phyloP scores from a whole-genome alignment of 2,329 filamentous ascomycete genomes.

The Shiraia sp. region DNA sequence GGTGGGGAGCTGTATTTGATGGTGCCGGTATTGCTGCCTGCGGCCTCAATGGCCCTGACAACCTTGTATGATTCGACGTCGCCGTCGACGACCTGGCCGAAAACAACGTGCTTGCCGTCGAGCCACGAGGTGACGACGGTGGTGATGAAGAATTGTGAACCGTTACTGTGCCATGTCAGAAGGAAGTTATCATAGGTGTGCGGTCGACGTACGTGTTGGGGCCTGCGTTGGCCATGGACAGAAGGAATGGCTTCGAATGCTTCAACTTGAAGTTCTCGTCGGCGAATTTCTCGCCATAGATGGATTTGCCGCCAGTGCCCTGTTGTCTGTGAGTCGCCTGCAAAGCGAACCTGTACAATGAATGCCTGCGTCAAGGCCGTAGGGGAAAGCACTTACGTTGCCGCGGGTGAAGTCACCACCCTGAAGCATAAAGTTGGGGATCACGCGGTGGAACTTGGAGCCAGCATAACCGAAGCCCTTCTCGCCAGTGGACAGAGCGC shows the following conservation, averaged over 20 bases:
- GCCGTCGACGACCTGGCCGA: constrained; percentile 69
- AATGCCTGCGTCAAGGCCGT: neutral
- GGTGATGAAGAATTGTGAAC: constrained; percentile 75
- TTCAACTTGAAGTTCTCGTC: constrained; percentile 86
- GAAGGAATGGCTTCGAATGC: constrained; percentile 75
- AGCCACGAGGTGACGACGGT: constrained; percentile 70
- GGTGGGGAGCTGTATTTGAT: constrained; percentile 56
- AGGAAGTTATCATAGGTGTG: neutral
- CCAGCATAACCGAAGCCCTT: constrained; percentile 82
- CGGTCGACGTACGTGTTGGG: constrained; percentile 74
- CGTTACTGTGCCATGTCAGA: constrained; percentile 57
- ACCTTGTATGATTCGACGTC: constrained; percentile 58
- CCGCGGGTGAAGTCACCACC: constrained; percentile 92
- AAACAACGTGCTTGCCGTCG: constrained; percentile 81
- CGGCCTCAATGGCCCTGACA: constrained; percentile 63
- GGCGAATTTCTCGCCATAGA: constrained; percentile 92
- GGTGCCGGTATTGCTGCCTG: constrained; percentile 58
- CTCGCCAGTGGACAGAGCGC: constrained; percentile 77
- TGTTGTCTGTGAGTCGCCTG: constrained; percentile 45
- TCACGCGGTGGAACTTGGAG: constrained; percentile 90
- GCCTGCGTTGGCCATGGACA: constrained; percentile 95
- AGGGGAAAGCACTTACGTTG: constrained; percentile 69
- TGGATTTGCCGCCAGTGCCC: constrained; percentile 90
- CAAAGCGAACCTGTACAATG: neutral
- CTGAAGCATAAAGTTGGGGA: constrained; percentile 93